These are phyloP conservation scores for Nemophila menziesii DNA, from an alignment of 257 asterid genomes.

Conservation along the genomic window DNA sequence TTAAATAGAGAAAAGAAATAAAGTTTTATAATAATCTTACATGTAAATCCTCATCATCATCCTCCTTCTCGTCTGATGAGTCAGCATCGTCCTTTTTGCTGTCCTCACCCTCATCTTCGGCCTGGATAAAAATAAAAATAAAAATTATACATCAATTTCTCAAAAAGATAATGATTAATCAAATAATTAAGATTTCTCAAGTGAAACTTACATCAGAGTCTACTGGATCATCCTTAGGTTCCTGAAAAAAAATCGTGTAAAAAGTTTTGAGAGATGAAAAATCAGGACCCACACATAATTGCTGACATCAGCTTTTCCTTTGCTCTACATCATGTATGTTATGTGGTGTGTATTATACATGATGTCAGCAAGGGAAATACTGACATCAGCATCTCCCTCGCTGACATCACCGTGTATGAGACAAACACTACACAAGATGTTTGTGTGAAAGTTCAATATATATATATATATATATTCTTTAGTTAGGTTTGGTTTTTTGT, in stretches of 20 bases:
- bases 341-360: too few species aligned
- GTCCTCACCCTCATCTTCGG: conserved; percentile 50
- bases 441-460: too few species aligned
- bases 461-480: too few species aligned
- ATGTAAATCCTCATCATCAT: conserved; percentile 37
- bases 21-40: conserved; percentile 20
- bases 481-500: too few species aligned
- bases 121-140: conserved; percentile 26
- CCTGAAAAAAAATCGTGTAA: conserved; percentile 16
- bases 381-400: too few species aligned
- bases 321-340: too few species aligned
- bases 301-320: too few species aligned
- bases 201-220: conserved; percentile 42
- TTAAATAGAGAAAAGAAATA: background rate
- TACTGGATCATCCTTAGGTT: conserved; percentile 38
- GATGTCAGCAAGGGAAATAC: too few species aligned
- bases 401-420: too few species aligned
- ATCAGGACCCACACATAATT: background rate
- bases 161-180: background rate
- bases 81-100: conserved; percentile 20
- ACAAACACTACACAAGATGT: too few species aligned
- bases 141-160: background rate
- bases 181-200: background rate
- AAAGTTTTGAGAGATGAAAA: conserved; percentile 1
- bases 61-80: conserved; percentile 24